Evolutionary conservation across 1,139 yeast species (phyloP).

Genomic region (Diutina ranongensis): DNA sequence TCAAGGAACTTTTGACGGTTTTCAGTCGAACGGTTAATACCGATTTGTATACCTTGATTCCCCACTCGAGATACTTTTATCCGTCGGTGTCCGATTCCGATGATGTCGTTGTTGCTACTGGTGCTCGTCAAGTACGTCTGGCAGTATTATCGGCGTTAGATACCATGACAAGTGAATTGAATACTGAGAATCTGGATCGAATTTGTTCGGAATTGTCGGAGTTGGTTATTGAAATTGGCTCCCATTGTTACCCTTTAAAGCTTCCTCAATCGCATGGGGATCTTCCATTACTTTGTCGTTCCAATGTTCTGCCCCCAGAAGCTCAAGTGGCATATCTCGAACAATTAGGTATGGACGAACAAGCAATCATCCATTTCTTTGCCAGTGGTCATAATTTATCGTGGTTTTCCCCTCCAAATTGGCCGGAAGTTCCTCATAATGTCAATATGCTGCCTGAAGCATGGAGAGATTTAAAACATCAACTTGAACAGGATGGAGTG

Average conservation of each 20-base stretch:
- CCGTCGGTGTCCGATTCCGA: background rate
- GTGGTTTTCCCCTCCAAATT: background rate
- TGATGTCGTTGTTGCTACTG: background rate
- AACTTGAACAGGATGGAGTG: background rate
- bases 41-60: background rate
- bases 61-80: background rate
- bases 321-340: slow-evolving; percentile 3
- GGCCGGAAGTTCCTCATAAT: background rate
- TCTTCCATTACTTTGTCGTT: background rate
- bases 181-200: background rate
- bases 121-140: background rate
- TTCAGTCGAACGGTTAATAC: background rate
- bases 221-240: background rate
- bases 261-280: too few species aligned
- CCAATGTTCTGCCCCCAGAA: background rate
- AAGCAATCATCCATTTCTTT: background rate
- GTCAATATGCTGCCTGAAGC: background rate
- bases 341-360: background rate
- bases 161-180: background rate
- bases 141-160: background rate
- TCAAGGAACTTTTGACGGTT: background rate
- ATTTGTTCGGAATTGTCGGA: background rate
- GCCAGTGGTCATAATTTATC: background rate
- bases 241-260: background rate
- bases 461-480: background rate